These are phyloP conservation scores for Bothriochloa decipiens DNA, from an alignment of 176 grass and related monocot species.

Conservation along the genomic window DNA sequence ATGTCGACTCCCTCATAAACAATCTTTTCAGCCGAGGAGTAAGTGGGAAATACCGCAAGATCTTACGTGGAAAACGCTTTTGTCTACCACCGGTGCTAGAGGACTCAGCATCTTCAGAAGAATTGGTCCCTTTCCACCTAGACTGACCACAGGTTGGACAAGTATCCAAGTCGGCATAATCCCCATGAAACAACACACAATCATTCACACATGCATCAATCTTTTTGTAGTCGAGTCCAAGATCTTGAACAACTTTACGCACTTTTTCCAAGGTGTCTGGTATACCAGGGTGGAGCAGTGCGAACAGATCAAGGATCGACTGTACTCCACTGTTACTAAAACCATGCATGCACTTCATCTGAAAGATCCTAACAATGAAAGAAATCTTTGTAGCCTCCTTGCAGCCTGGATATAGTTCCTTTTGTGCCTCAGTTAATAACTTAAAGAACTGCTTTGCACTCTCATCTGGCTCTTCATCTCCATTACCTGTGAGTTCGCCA, in stretches of 20 bases:
- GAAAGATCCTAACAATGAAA: no score
- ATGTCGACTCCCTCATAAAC: neutral
- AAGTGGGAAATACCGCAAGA: neutral
- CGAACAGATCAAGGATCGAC: neutral
- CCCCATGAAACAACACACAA: neutral
- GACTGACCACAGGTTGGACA: neutral
- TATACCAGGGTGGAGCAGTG: no score
- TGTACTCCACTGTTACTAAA: no score
- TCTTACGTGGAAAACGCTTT: neutral
- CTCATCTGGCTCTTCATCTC: no score
- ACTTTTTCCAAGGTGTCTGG: neutral
- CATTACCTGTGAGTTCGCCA: no score
- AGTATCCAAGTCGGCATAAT: neutral
- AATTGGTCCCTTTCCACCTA: neutral
- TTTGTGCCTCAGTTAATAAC: no score
- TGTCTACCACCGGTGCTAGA: neutral
- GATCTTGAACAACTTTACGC: neutral
- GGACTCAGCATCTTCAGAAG: neutral
- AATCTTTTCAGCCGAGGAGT: neutral
- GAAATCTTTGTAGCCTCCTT: no score
- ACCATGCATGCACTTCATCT: no score
- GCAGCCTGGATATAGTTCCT: no score
- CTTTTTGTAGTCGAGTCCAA: neutral
- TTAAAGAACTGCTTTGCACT: no score
- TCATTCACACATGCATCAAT: neutral